Percentiles rank a stretch among this genome's conserved stretches.
These are phyloP conservation scores for Podaxis sp. DNA, from an alignment of 768 basidiomycete species.

Conservation along the genomic window DNA sequence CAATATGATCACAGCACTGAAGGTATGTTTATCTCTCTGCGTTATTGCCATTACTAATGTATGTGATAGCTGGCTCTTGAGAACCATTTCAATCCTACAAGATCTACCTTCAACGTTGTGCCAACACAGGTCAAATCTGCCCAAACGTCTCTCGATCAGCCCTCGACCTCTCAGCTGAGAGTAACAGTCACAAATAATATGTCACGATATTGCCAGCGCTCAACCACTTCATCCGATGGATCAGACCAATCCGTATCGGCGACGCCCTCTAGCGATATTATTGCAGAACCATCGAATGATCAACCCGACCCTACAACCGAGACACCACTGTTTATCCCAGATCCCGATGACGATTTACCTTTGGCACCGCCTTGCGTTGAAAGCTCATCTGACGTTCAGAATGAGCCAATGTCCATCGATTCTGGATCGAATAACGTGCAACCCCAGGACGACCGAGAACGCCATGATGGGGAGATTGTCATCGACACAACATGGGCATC, in stretches of 20 bases:
- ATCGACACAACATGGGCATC: conserved; percentile 21
- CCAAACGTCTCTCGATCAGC: conserved; percentile 3
- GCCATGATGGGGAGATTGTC: conserved; percentile 1
- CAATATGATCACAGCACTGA: conserved; percentile 72
- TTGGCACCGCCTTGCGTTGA: background rate
- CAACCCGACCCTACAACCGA: background rate
- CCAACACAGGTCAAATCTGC: conserved; percentile 14
- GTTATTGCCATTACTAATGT: background rate
- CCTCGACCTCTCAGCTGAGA: background rate
- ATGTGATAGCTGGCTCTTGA: conserved; percentile 60
- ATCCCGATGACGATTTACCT: conserved; percentile 3
- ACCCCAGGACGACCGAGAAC: background rate
- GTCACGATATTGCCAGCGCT: background rate
- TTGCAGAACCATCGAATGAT: too few relatives aligned
- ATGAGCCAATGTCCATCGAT: conserved; percentile 9
- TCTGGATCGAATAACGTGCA: conserved; percentile 12
- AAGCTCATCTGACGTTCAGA: background rate
- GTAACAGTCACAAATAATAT: background rate
- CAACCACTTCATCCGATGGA: background rate
- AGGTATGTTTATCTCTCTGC: conserved; percentile 39
- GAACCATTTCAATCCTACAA: conserved; percentile 55
- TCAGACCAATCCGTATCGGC: background rate
- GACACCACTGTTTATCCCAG: conserved; percentile 8
- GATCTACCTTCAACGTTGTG: conserved; percentile 68
- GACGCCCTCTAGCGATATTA: background rate